Evolutionary conservation across 179 eudicot genomes (phyloP).

Genomic region (Carnegiea gigantea): DNA sequence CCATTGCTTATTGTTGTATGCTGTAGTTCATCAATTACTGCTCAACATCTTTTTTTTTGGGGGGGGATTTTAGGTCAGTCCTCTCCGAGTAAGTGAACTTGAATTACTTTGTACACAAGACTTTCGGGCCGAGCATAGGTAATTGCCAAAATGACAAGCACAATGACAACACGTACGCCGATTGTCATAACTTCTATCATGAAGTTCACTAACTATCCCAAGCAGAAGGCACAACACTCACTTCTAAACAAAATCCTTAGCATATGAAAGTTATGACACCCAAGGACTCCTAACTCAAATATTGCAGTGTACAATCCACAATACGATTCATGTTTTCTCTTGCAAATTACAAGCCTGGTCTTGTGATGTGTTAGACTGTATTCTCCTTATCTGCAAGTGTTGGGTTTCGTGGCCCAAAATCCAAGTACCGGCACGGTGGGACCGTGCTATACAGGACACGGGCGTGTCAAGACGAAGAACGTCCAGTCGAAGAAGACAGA

Average conservation of each 20-base stretch:
- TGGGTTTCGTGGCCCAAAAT: too few relatives aligned
- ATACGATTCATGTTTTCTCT: neutral
- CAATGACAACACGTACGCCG: neutral
- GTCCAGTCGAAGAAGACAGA: too few relatives aligned
- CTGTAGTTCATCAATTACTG: too few relatives aligned
- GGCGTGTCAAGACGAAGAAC: too few relatives aligned
- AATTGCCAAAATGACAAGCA: neutral
- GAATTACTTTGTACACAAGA: neutral
- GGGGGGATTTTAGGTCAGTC: too few relatives aligned
- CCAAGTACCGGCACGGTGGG: too few relatives aligned
- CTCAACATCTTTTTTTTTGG: too few relatives aligned
- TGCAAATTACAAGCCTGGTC: neutral
- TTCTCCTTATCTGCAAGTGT: slow-evolving; percentile 81
- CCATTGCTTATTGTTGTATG: too few relatives aligned
- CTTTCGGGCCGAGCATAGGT: neutral
- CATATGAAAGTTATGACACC: neutral
- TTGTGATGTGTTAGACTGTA: slow-evolving; percentile 46
- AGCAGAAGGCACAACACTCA: neutral
- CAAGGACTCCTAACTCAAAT: neutral
- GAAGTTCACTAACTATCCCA: neutral
- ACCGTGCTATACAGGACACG: too few relatives aligned
- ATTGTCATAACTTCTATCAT: neutral
- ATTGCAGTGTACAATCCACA: neutral
- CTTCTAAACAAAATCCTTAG: slow-evolving; percentile 19
- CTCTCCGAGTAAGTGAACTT: neutral